Evolutionary conservation across 2,329 filamentous ascomycete genomes (phyloP), one percentile per base, ranked within the genome.

Genomic region (Pseudopithomyces maydicus): DNA sequence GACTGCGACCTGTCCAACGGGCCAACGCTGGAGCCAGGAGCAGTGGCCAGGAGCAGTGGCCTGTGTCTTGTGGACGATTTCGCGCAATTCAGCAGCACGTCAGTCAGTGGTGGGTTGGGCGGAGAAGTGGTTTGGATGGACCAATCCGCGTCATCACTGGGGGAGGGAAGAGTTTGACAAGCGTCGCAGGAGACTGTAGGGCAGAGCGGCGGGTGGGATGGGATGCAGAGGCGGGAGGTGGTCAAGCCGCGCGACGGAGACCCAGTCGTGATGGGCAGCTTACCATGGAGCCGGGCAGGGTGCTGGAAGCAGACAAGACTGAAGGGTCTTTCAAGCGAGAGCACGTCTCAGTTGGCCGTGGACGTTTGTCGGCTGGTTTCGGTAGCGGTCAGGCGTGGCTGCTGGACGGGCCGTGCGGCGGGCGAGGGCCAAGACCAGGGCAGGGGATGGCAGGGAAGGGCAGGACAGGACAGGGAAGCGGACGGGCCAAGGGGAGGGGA

Each of bases 201-300:
- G 65, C 64, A 70, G 58, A 69, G 56, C 23, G 33, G 42, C 42
- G 52, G 35, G 38, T 43, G 45, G 33, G 64, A 66, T 68, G 63
- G 33, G 64, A 66, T 68, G 63, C 64, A 68, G 62, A 68, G 65
- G 67, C 67, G 63, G 71, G 63, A 65, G 64, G 58, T 60, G 62
- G 65, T 65, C 67, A 72, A 65, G 67, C 70, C 65, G 67, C 65
- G 72, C 66, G 69, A 68, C 48, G 67, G 69, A 62, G 66, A 68
- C 67, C 65, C 66, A 71, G 69, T 59, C 64, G 54, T 65, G 65
- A 69, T 61, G 63, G 66, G 62, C 57, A 62, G 52, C 67, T 73
- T 74, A 75, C 71, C 72, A 74, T 74, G 71, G 73, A 74, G 63
- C 64, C 69, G 73, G 73, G 65, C 67, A 66, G 62, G 59, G 51